Conservation (phyloP, 805 yeast genomes). For the Phaffomyces antillensis region DNA sequence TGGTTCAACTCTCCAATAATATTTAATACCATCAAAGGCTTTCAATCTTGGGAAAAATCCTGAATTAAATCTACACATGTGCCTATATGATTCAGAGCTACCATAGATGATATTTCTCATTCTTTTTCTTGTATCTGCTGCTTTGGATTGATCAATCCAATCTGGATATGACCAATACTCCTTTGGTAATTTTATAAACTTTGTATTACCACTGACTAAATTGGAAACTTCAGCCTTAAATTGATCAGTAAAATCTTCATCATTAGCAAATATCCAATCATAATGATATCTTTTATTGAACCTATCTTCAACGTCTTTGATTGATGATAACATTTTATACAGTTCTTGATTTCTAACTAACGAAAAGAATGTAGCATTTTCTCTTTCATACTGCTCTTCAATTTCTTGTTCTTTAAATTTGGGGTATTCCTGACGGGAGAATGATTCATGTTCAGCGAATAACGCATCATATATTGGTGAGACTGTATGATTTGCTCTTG, state of each 20-base stretch:
- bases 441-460: background rate
- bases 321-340: conserved; percentile 47
- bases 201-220: conserved; percentile 66
- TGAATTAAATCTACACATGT: conserved; percentile 89
- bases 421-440: background rate
- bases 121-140: conserved; percentile 78
- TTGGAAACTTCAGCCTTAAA: conserved; percentile 65
- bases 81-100: conserved; percentile 64
- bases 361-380: conserved; percentile 62
- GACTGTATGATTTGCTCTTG: conserved; percentile 15
- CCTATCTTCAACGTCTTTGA: conserved; percentile 56
- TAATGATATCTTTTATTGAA: conserved; percentile 75
- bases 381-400: conserved; percentile 15
- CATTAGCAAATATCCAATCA: conserved; percentile 95
- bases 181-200: conserved; percentile 70
- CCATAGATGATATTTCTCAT: conserved; percentile 72
- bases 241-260: conserved; percentile 75
- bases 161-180: conserved; percentile 87
- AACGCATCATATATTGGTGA: conserved; percentile 14
- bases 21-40: conserved; percentile 66
- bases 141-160: conserved; percentile 69
- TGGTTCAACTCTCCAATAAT: conserved; percentile 96
- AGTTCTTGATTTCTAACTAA: conserved; percentile 65
- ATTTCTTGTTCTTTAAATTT: background rate
- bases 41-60: conserved; percentile 85